These are phyloP conservation scores for Boletus mariae DNA, from an alignment of 1,284 basidiomycete genomes.

Conservation along the genomic window DNA sequence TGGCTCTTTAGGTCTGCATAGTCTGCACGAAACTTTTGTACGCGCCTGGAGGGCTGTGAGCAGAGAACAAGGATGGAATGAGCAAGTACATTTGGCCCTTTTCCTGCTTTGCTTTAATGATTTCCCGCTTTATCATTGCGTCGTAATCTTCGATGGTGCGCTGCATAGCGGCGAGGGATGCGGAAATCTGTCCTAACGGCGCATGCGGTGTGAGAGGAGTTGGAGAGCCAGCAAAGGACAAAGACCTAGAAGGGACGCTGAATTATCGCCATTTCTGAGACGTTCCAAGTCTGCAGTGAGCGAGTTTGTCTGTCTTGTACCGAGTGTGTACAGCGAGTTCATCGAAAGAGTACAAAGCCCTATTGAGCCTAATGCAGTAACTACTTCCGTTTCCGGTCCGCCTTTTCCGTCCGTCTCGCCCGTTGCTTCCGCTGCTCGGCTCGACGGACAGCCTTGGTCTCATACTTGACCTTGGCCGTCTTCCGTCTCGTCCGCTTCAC, in stretches of 20 bases:
- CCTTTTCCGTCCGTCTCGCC: constrained; percentile 61
- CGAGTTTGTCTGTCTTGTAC: constrained; percentile 86
- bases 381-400: constrained; percentile 47
- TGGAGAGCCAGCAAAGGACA: neutral
- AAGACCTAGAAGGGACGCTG: constrained; percentile 78
- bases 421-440: constrained; percentile 54
- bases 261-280: constrained; percentile 74
- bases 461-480: constrained; percentile 45
- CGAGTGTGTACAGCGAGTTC: constrained; percentile 93
- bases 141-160: constrained; percentile 95
- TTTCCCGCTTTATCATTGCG: constrained; percentile 90
- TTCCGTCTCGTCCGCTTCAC: constrained; percentile 3
- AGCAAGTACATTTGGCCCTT: constrained; percentile 83
- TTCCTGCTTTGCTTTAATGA: constrained; percentile 90
- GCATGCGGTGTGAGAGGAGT: constrained; percentile 6
- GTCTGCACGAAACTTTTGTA: constrained; percentile 78
- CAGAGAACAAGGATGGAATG: neutral
- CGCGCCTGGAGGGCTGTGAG: constrained; percentile 51
- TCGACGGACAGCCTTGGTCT: constrained; percentile 59
- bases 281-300: constrained; percentile 84
- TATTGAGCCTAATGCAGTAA: neutral
- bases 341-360: constrained; percentile 41
- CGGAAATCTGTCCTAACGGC: constrained; percentile 88
- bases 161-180: constrained; percentile 87
- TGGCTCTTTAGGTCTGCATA: constrained; percentile 68